Evolutionary conservation across 208 protist species (phyloP), one percentile per base, ranked within the genome.

Genomic region (Balamuthia mandrillaris): DNA sequence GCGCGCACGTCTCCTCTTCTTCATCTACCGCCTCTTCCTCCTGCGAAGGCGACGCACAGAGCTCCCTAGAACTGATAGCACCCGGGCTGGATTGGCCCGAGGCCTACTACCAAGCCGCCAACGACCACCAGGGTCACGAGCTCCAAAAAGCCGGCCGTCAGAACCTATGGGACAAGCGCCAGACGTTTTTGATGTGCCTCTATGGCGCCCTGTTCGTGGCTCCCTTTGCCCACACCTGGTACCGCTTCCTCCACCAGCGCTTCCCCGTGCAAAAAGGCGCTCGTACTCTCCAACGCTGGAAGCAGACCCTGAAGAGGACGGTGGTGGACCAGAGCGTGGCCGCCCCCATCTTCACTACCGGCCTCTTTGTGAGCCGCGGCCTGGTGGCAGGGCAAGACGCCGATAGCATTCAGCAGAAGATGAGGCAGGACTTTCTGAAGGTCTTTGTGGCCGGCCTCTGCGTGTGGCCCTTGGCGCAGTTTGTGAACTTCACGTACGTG

Each of bases 181-280:
- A 77, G 42, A 77, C 68, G 12, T 24, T 77, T 14, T 49, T 39
- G 21, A 77, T 77, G 68, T 39, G 16, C 10, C 42, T 77, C 39
- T 77, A 77, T 33, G 68, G 68, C 29, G 16, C 68, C 42, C 68
- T 77, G 29, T 77, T 77, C 29, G 68, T 77, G 5, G 68, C 68
- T 33, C 68, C 68, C 0, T 77, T 77, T 29, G 27, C 24, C 29
- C 68, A 77, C 68, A 33, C 3, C 14, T 77, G 68, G 68, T 77
- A 77, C 29, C 68, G 56, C 29, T 39, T 77, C 21, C 65, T 7
- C n/a, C 4, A 37, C 6, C 10, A 10, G n/a, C 60, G 42, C 29
- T 24, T 35, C 60, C 68, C 68, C 12, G 33, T 77, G 37, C 68
- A n/a, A 16, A 29, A 7, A 2, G 37, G 44, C 5, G 5, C 68